Evolutionary conservation across 2,329 filamentous ascomycete species (phyloP).

Genomic region (Microcyclospora tardicrescens): DNA sequence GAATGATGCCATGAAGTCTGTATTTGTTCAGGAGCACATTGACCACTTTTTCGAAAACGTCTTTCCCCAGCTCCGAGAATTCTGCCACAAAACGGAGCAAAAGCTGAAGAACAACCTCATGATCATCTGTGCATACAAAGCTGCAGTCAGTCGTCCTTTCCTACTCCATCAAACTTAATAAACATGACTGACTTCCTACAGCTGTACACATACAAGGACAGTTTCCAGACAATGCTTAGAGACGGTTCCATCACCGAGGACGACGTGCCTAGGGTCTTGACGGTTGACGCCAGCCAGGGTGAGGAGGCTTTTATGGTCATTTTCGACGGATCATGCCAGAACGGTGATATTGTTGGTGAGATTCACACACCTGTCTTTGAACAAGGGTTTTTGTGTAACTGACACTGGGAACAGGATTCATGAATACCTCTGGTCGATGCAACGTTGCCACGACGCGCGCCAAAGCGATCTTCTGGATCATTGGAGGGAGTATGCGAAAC

Average conservation of each 20-base stretch:
- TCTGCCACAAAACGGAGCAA: conserved; percentile 3
- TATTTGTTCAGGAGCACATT: conserved; percentile 3
- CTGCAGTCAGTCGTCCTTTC: conserved; percentile 4
- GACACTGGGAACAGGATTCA: conserved; percentile 4
- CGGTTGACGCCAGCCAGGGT: conserved; percentile 9
- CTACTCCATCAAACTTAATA: not conserved
- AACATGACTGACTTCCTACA: not conserved
- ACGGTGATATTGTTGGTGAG: conserved; percentile 2
- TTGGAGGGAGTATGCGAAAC: not conserved
- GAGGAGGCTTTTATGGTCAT: conserved; percentile 8
- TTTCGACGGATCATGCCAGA: conserved; percentile 8
- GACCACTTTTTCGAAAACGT: conserved; percentile 7
- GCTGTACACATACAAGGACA: conserved; percentile 1
- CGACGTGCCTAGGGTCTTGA: conserved; percentile 8
- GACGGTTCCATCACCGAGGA: not conserved
- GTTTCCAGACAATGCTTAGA: not conserved
- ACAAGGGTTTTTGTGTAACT: not conserved
- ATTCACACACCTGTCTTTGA: not conserved
- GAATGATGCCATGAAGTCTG: conserved; percentile 1
- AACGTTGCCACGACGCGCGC: conserved; percentile 14
- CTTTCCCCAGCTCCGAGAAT: conserved; percentile 4
- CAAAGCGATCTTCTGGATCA: conserved; percentile 11
- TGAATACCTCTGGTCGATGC: conserved; percentile 6
- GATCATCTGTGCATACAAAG: conserved; percentile 7
- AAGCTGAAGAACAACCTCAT: conserved; percentile 7